Conservation (phyloP, 2,329 filamentous ascomycete species). For the Fusarium fracticaudum region DNA sequence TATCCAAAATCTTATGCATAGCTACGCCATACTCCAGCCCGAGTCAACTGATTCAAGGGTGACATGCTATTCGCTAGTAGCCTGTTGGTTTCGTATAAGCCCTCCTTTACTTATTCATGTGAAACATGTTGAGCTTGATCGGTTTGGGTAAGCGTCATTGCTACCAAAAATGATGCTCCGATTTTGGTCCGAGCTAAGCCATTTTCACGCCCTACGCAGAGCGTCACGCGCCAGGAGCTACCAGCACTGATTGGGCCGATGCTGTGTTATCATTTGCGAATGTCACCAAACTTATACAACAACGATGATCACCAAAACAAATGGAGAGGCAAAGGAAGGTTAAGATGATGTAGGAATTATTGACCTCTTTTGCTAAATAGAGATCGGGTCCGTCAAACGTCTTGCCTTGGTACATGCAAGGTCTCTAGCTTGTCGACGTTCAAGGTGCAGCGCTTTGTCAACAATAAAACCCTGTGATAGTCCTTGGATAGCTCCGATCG, state of each 20-base stretch:
- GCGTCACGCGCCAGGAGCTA: not conserved
- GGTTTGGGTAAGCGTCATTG: not conserved
- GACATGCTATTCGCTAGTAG: not conserved
- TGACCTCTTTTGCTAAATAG: fast-evolving
- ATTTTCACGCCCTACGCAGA: constrained; percentile 17
- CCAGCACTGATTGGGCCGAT: not conserved
- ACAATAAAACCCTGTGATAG: not conserved
- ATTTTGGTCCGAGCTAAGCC: constrained; percentile 6
- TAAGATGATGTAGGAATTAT: not conserved
- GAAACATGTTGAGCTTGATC: not conserved
- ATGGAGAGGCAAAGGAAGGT: not conserved
- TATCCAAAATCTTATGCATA: too few relatives aligned
- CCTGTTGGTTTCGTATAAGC: not conserved
- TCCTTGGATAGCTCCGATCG: not conserved
- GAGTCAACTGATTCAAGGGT: not conserved
- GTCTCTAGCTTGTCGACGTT: not conserved
- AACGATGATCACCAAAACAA: not conserved
- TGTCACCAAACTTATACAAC: not conserved
- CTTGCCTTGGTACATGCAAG: not conserved
- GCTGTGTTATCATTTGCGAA: not conserved
- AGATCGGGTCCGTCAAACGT: too few relatives aligned
- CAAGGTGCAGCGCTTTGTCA: not conserved
- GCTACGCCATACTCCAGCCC: not conserved
- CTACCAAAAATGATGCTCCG: not conserved
- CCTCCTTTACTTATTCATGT: not conserved